A percentile compares a stretch with the other conserved stretches of the same genome.
phyloP scores from a whole-genome alignment of 2,329 filamentous ascomycete species.

The Botryotinia convoluta region DNA sequence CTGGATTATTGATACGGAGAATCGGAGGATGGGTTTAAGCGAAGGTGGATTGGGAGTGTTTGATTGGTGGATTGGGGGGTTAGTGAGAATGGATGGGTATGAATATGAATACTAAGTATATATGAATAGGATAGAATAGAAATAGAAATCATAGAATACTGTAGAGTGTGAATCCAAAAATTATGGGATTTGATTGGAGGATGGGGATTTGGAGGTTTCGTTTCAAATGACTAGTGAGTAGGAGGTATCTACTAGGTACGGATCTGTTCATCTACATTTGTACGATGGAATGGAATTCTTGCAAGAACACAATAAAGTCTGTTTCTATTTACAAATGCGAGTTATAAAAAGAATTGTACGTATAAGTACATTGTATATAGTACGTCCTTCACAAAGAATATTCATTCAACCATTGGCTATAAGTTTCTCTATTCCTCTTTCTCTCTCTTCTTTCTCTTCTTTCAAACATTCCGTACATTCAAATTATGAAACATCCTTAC shows the following conservation, averaged over 20 bases:
- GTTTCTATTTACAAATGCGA: background rate
- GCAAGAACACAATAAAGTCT: background rate
- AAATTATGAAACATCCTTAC: conserved; percentile 29
- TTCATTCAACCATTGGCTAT: background rate
- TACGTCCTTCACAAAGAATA: background rate
- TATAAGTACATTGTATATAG: background rate
- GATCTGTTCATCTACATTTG: too few relatives aligned
- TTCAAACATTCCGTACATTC: background rate
- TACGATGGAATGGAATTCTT: too few relatives aligned
- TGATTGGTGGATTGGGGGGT: conserved; percentile 10
- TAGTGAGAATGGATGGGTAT: background rate
- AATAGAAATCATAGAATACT: background rate
- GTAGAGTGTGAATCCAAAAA: background rate
- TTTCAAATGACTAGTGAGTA: background rate
- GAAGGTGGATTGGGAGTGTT: background rate
- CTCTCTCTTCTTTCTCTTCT: background rate
- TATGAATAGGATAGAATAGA: background rate
- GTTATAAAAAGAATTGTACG: background rate
- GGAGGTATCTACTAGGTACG: background rate
- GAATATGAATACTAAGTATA: background rate
- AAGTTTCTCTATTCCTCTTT: background rate
- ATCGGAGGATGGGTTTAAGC: conserved; percentile 1
- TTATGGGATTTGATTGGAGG: background rate
- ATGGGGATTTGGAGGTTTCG: background rate
- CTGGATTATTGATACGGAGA: conserved; percentile 4